Conservation (phyloP, 2,329 filamentous ascomycete genomes). For the Cladobotryum mycophilum region DNA sequence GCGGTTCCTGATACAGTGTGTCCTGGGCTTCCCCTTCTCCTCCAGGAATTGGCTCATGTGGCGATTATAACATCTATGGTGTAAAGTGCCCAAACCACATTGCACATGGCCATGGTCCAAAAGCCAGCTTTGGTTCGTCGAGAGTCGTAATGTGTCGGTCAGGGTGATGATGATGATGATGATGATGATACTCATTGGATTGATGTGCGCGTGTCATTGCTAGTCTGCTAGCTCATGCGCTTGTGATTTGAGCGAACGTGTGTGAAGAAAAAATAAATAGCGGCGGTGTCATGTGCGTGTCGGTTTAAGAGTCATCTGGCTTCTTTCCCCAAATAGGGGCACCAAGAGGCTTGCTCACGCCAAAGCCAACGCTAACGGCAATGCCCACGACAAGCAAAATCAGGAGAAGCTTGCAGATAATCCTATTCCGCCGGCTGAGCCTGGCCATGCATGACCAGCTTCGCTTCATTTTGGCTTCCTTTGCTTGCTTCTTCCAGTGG, state of each 20-base stretch:
- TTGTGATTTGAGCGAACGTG: not conserved
- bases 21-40: not conserved
- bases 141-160: not conserved
- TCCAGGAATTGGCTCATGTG: not conserved
- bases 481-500: constrained; percentile 55
- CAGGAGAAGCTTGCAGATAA: constrained; percentile 50
- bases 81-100: not conserved
- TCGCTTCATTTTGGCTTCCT: constrained; percentile 46
- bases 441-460: constrained; percentile 48
- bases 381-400: constrained; percentile 46
- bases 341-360: constrained; percentile 54
- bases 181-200: not conserved
- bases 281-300: not conserved
- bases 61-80: not conserved
- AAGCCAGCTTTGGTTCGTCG: not conserved
- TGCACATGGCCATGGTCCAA: not conserved
- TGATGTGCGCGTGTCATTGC: not conserved
- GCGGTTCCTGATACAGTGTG: not conserved
- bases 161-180: not conserved
- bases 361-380: constrained; percentile 51
- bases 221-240: too few relatives aligned
- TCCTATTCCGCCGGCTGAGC: constrained; percentile 48
- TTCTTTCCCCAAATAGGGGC: constrained; percentile 50
- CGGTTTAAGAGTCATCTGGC: not conserved
- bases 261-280: not conserved